Percentiles rank a stretch among this genome's conserved stretches.
phyloP scores from a whole-genome alignment of 2,329 filamentous ascomycete species.

The Pyrenophora teres region DNA sequence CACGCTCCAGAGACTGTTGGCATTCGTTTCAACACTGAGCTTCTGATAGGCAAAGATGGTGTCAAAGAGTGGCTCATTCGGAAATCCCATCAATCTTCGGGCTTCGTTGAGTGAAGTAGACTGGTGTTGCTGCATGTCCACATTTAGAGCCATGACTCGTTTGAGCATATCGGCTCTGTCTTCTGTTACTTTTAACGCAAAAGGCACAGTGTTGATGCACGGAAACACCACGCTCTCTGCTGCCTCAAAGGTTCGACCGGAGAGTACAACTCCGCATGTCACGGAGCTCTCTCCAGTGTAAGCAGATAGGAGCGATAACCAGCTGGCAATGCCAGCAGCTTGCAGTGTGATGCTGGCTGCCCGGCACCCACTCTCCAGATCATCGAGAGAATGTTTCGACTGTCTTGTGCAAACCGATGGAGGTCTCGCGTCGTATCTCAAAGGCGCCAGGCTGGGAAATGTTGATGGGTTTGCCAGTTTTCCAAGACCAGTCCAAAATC shows the following conservation, averaged over 20 bases:
- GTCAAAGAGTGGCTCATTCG: conserved; percentile 74
- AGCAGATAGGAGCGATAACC: conserved; percentile 73
- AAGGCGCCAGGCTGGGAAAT: conserved; percentile 78
- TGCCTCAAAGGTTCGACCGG: conserved; percentile 69
- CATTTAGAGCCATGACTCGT: conserved; percentile 69
- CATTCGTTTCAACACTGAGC: conserved; percentile 31
- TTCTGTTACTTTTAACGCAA: conserved; percentile 61
- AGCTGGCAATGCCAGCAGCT: conserved; percentile 74
- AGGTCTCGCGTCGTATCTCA: conserved; percentile 48
- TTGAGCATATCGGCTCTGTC: conserved; percentile 64
- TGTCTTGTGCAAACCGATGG: conserved; percentile 44
- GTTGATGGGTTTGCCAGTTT: conserved; percentile 62
- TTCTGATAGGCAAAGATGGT: conserved; percentile 86
- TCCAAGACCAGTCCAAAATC: conserved; percentile 68
- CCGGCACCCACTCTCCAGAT: conserved; percentile 63
- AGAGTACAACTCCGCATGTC: conserved; percentile 80
- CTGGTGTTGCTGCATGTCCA: conserved; percentile 69
- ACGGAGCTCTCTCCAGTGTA: conserved; percentile 77
- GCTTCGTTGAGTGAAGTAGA: conserved; percentile 72
- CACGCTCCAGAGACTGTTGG: conserved; percentile 60
- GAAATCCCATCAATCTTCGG: conserved; percentile 70
- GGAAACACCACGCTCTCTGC: conserved; percentile 70
- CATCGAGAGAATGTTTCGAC: conserved; percentile 49
- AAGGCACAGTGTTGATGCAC: conserved; percentile 79
- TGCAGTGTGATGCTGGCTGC: conserved; percentile 72